phyloP scores from a whole-genome alignment of 2,329 filamentous ascomycete species.

The Acrocalymma vagum region DNA sequence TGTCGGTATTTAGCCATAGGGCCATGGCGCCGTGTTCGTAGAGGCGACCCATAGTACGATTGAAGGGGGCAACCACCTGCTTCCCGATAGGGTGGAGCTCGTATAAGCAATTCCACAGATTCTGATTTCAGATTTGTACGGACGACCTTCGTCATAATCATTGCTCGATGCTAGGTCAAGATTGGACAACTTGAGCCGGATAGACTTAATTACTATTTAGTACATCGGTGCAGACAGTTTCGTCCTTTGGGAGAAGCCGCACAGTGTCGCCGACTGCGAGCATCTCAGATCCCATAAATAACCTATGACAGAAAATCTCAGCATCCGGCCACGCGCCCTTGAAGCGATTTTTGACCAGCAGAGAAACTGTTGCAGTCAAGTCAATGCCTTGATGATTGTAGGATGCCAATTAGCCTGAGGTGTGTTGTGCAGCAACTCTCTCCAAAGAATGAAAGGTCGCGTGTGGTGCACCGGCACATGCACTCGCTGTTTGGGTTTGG shows the following conservation, averaged over 20 bases:
- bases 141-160: slow-evolving; percentile 54
- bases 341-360: slow-evolving; percentile 62
- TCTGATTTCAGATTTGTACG: slow-evolving; percentile 57
- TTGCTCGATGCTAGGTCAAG: slow-evolving; percentile 58
- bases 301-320: slow-evolving; percentile 60
- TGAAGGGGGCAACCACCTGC: slow-evolving; percentile 57
- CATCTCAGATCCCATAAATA: slow-evolving; percentile 66
- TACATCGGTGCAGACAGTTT: slow-evolving; percentile 56
- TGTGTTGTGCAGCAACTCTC: slow-evolving; percentile 55
- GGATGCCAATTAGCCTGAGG: slow-evolving; percentile 57
- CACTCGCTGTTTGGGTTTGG: slow-evolving; percentile 59
- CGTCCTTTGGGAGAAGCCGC: slow-evolving; percentile 51
- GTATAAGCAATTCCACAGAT: slow-evolving; percentile 62
- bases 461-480: slow-evolving; percentile 64
- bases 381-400: slow-evolving; percentile 64
- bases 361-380: slow-evolving; percentile 61
- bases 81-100: slow-evolving; percentile 51
- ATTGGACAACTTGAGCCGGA: slow-evolving; percentile 59
- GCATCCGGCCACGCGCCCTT: slow-evolving; percentile 64
- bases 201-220: slow-evolving; percentile 63
- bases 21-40: slow-evolving; percentile 61
- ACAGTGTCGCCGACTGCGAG: slow-evolving; percentile 63
- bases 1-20: slow-evolving; percentile 50
- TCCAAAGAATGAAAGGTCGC: slow-evolving; percentile 64
- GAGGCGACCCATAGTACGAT: slow-evolving; percentile 63